Conservation (phyloP, 208 protist species). For the Angomonas ambiguus region DNA sequence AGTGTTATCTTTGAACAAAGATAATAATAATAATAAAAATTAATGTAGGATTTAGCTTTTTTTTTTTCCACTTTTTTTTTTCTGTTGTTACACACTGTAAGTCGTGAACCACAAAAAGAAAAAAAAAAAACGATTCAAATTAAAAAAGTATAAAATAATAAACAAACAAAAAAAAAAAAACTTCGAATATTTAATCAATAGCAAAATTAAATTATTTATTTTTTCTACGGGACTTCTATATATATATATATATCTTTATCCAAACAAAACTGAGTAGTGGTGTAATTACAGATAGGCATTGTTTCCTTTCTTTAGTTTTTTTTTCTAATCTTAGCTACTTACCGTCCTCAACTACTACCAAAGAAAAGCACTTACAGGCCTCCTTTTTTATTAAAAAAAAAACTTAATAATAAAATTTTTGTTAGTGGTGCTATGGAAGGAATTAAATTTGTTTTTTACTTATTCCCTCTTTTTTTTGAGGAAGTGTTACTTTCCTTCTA, state of each 20-base stretch:
- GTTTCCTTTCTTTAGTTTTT: conserved; percentile 5
- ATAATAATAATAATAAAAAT: too few species aligned
- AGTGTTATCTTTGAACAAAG: too few species aligned
- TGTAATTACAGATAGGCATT: too few species aligned
- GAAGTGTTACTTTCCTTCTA: neutral
- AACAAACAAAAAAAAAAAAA: conserved; percentile 2
- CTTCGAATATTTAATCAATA: neutral
- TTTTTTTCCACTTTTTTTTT: neutral
- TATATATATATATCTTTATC: conserved; percentile 6
- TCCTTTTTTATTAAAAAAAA: too few species aligned
- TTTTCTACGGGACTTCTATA: neutral
- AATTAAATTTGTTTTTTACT: conserved; percentile 11
- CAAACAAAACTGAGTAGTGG: too few species aligned
- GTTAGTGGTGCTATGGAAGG: neutral
- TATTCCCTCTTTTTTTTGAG: conserved; percentile 15
- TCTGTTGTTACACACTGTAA: too few species aligned
- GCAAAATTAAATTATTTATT: neutral
- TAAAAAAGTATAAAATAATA: conserved; percentile 3
- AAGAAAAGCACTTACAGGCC: too few species aligned
- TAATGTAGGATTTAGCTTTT: too few species aligned
- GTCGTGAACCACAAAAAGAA: too few species aligned
- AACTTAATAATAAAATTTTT: too few species aligned
- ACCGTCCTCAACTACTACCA: too few species aligned
- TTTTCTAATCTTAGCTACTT: too few species aligned
- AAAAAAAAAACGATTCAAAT: neutral